Conservation (phyloP, 257 asterid genomes). For the Capsicum rhomboideum region DNA sequence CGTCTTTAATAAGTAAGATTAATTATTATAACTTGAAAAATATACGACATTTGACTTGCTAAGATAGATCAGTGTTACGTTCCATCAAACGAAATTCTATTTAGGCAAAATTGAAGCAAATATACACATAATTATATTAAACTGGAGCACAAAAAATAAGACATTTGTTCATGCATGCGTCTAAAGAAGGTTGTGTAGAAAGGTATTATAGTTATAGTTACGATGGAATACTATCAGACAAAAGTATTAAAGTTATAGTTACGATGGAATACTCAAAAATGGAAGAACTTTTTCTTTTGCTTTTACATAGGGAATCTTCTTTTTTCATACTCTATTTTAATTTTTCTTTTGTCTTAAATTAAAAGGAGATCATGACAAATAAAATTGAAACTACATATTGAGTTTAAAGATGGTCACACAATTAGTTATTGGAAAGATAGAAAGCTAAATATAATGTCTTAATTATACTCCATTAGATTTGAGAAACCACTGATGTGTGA, state of each 20-base stretch:
- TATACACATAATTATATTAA: neutral
- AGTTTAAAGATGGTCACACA: too few species aligned
- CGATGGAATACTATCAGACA: neutral
- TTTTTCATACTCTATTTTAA: too few species aligned
- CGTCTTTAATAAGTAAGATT: neutral
- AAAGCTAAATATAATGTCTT: too few species aligned
- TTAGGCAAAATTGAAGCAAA: neutral
- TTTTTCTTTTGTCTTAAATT: neutral
- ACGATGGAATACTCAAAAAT: neutral
- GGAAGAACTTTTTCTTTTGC: neutral
- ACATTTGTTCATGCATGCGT: neutral
- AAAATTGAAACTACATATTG: too few species aligned
- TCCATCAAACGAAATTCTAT: neutral
- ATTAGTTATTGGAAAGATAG: too few species aligned
- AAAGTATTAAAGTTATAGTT: too few species aligned
- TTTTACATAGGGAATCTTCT: neutral
- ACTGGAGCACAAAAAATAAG: neutral
- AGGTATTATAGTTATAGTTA: too few species aligned
- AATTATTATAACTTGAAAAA: neutral
- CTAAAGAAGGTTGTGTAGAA: neutral
- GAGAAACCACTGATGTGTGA: neutral
- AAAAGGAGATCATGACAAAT: too few species aligned
- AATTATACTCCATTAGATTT: neutral
- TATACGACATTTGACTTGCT: neutral
- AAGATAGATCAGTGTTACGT: neutral